A percentile compares a stretch with the other conserved stretches of the same genome.
These are phyloP conservation scores for Camelina neglecta DNA, from an alignment of 345 rosid genomes.

Conservation along the genomic window DNA sequence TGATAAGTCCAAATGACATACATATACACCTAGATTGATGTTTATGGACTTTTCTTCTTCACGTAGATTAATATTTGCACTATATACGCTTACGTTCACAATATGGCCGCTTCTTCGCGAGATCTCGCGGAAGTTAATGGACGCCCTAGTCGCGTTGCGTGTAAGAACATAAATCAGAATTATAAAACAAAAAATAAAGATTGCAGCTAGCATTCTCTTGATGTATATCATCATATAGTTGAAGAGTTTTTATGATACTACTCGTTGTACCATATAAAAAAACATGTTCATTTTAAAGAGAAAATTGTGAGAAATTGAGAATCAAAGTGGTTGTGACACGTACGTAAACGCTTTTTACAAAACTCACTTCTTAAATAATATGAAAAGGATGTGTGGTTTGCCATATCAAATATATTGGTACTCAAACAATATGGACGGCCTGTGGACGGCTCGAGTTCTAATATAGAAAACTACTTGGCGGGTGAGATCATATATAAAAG, in stretches of 20 bases:
- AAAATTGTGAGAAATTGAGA: background rate
- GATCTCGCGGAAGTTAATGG: slow-evolving; percentile 14
- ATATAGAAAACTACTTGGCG: background rate
- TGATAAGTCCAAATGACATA: slow-evolving; percentile 12
- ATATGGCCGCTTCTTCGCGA: slow-evolving; percentile 15
- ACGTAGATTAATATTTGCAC: slow-evolving; percentile 8
- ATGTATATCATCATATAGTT: background rate
- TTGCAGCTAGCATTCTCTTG: background rate
- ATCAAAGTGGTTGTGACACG: background rate
- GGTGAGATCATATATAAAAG: slow-evolving; percentile 17
- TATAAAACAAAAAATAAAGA: background rate
- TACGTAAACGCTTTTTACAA: background rate
- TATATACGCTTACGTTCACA: slow-evolving; percentile 24
- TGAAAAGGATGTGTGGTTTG: background rate
- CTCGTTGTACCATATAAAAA: background rate
- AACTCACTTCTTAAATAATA: background rate
- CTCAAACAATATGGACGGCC: too few relatives aligned
- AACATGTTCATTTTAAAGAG: background rate
- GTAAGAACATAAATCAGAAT: background rate
- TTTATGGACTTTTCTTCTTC: slow-evolving; percentile 30
- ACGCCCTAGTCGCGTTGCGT: slow-evolving; percentile 26
- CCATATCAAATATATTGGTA: background rate
- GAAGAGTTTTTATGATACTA: background rate
- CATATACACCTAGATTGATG: slow-evolving; percentile 18
- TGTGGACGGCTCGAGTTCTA: slow-evolving; percentile 1